Base-by-base conservation (phyloP, 2,329 filamentous ascomycete species). In the Calonectria fujianensis region DNA sequence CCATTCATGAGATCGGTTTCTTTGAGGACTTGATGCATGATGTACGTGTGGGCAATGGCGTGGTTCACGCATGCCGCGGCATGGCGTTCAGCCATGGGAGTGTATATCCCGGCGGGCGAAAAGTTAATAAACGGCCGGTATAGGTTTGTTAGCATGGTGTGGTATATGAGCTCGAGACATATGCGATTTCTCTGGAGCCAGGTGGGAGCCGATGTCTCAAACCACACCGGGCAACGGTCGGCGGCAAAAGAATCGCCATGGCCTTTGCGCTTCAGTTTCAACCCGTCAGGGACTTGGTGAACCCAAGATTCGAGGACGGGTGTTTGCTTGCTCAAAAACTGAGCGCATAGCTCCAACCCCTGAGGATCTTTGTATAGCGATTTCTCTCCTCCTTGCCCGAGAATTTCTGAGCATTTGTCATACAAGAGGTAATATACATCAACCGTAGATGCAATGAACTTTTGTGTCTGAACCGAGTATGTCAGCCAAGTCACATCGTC, bases 101-200 rank as follows among this genome's bases (percentile, higher is more conserved):
- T 74, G 32, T 74, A 70, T 51, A 65, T 72, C 8, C 69, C 35
- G 1, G 35, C 57, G 18, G 68, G 64, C 27, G 76, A 65, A 67
- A 87, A 87, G 69, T 78, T 80, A 64, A 88, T 84, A 41, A 86
- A 85, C 2, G 85, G 85, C 3, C 86, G 85, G 68, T 83, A 85
- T 10, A 87, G 79, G 65, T 84, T 85, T 31, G 83, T 80, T 39
- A 72, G 78, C 9, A 86, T 76, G 54, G 84, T 84, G 73, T 87
- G 86, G 71, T 88, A 88, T 39, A 83, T 78, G 3, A 87, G 76
- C 72, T 88, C 86, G 2, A 88, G 81, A 39, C 85, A 81, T 0
- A 88, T 75, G 3, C 86, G 85, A 67, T 80, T 77, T 9, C 80
- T 82, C 67, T 87, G 85, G 1, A 88, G 80, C 86, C 87, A 88